Percentiles rank a stretch among this genome's conserved stretches.
Conservation (phyloP, 176 grass and related monocot species). For the Aechmea fasciata region DNA sequence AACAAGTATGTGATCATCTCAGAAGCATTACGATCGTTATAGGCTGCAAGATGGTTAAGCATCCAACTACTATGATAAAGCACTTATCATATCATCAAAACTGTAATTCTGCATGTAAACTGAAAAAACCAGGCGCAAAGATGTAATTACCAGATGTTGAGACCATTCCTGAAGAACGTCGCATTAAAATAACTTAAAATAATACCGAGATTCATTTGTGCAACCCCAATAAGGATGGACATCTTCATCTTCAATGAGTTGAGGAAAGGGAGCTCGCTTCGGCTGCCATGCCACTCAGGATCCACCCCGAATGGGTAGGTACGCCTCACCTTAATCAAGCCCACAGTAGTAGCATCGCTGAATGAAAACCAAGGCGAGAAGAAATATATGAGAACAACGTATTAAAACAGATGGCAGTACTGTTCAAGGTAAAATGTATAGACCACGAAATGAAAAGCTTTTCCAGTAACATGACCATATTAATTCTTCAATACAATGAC, state of each 20-base stretch:
- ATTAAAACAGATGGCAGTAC: neutral
- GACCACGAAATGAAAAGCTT: no score
- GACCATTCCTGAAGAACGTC: conserved; percentile 54
- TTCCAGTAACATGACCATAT: no score
- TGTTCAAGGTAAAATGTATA: no score
- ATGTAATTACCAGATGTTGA: conserved; percentile 73
- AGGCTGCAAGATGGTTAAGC: neutral
- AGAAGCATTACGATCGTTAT: neutral
- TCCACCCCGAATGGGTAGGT: conserved; percentile 92
- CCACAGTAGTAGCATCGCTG: conserved; percentile 63
- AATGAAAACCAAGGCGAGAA: conserved; percentile 17
- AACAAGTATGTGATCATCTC: neutral
- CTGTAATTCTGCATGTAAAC: neutral
- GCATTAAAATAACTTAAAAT: conserved; percentile 91
- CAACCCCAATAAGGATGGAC: conserved; percentile 89
- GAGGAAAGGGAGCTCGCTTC: conserved; percentile 78
- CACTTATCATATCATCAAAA: neutral
- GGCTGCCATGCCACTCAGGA: conserved; percentile 75
- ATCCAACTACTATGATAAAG: neutral
- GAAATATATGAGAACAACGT: conserved; percentile 3
- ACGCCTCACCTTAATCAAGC: conserved; percentile 54
- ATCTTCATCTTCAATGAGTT: conserved; percentile 99
- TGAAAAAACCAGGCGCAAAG: neutral
- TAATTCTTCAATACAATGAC: no score
- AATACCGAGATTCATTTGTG: conserved; percentile 98